Conservation (phyloP, 1,139 yeast genomes). For the Kurtzmaniella quercitrusa region DNA sequence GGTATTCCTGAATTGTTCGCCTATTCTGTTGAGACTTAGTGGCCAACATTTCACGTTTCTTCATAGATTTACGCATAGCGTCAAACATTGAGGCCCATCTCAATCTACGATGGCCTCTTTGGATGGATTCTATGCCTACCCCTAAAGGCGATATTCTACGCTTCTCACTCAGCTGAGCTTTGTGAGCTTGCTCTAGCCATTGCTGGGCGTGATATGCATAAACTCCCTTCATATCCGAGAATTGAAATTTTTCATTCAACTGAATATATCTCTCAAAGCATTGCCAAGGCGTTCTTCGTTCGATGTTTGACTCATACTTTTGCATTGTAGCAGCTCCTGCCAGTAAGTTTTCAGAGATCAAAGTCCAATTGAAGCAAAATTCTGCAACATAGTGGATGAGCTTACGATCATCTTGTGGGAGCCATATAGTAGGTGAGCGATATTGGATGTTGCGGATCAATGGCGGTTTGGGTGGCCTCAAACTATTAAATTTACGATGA, state of each 20-base stretch:
- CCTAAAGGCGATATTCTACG: conserved; percentile 89
- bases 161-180: conserved; percentile 82
- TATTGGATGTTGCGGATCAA: conserved; percentile 70
- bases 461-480: conserved; percentile 89
- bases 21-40: conserved; percentile 35
- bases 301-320: conserved; percentile 80
- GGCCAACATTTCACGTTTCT: conserved; percentile 64
- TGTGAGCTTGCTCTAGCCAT: conserved; percentile 90
- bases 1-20: conserved; percentile 10
- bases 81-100: conserved; percentile 97
- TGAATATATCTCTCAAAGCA: conserved; percentile 96
- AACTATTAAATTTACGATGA: conserved; percentile 56
- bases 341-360: conserved; percentile 75
- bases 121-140: conserved; percentile 85
- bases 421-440: conserved; percentile 92
- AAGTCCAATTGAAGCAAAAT: conserved; percentile 89
- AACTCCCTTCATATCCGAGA: conserved; percentile 83
- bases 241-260: conserved; percentile 80
- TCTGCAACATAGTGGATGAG: conserved; percentile 81
- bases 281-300: conserved; percentile 97
- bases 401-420: conserved; percentile 86
- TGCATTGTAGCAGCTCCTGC: conserved; percentile 54
- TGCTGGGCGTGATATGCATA: conserved; percentile 81
- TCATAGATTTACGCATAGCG: conserved; percentile 86
- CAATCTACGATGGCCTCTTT: conserved; percentile 83